These are phyloP conservation scores for Russula dissimulans DNA, from an alignment of 768 basidiomycete genomes.

Conservation along the genomic window DNA sequence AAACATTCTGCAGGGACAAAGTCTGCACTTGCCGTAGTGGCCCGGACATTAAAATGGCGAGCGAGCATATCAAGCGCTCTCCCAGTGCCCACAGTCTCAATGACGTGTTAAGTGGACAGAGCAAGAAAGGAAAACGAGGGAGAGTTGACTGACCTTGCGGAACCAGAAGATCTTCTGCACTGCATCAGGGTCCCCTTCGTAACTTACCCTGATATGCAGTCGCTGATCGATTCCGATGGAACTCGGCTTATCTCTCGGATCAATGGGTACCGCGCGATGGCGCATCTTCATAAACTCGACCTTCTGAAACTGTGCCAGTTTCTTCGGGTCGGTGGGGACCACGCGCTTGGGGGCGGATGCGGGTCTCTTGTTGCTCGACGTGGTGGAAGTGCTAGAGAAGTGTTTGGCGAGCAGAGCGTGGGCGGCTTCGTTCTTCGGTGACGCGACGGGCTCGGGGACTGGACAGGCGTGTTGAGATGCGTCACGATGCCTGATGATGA, in stretches of 20 bases:
- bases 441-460: constrained; percentile 17
- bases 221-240: constrained; percentile 46
- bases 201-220: constrained; percentile 43
- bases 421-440: constrained; percentile 38
- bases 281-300: constrained; percentile 68
- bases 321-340: constrained; percentile 41
- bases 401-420: constrained; percentile 45
- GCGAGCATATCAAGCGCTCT: constrained; percentile 52
- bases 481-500: constrained; percentile 50
- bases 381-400: constrained; percentile 28
- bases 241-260: constrained; percentile 45
- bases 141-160: constrained; percentile 42
- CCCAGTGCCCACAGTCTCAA: constrained; percentile 47
- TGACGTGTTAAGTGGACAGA: neutral
- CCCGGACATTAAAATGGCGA: constrained; percentile 29
- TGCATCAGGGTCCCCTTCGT: constrained; percentile 23
- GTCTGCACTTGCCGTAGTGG: constrained; percentile 6
- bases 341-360: constrained; percentile 14
- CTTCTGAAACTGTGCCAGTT: constrained; percentile 44
- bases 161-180: constrained; percentile 56
- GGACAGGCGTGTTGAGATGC: constrained; percentile 51
- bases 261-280: constrained; percentile 54
- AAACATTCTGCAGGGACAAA: constrained; percentile 22
- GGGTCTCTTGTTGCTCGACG: constrained; percentile 18
- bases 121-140: neutral